Percentiles rank a stretch among this genome's conserved stretches.
These are phyloP conservation scores for Torulaspora quercuum DNA, from an alignment of 805 yeast species.

Conservation along the genomic window DNA sequence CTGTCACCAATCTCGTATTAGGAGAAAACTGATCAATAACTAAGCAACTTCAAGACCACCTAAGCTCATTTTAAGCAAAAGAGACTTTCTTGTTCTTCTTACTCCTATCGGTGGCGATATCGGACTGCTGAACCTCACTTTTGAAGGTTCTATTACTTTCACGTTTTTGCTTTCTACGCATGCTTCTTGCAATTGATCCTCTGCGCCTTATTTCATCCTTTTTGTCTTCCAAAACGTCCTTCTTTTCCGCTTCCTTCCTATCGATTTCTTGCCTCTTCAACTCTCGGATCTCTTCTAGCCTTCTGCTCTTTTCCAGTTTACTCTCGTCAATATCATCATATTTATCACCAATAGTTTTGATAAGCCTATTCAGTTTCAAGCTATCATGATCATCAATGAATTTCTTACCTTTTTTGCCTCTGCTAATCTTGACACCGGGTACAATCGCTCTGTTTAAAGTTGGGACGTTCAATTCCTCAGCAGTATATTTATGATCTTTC, in stretches of 20 bases:
- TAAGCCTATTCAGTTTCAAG: slow-evolving; percentile 59
- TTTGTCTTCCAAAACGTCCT: slow-evolving; percentile 66
- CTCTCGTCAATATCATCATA: slow-evolving; percentile 78
- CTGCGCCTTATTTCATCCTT: slow-evolving; percentile 72
- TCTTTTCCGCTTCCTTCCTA: slow-evolving; percentile 69
- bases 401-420: slow-evolving; percentile 85
- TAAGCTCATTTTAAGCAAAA: slow-evolving; percentile 44
- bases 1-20: too few species aligned
- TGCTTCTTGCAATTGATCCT: slow-evolving; percentile 64
- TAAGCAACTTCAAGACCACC: too few species aligned
- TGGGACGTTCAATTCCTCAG: slow-evolving; percentile 77
- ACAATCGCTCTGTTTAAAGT: slow-evolving; percentile 73
- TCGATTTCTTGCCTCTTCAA: slow-evolving; percentile 84
- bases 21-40: too few species aligned
- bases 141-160: slow-evolving; percentile 15
- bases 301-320: slow-evolving; percentile 82
- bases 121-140: slow-evolving; percentile 12
- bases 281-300: slow-evolving; percentile 87
- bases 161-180: slow-evolving; percentile 56
- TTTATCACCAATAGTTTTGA: slow-evolving; percentile 77
- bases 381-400: slow-evolving; percentile 69
- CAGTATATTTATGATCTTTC: slow-evolving; percentile 54
- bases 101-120: slow-evolving; percentile 24
- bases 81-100: slow-evolving; percentile 45
- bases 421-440: slow-evolving; percentile 75